A percentile compares a stretch with the other conserved stretches of the same genome.
These are phyloP conservation scores for Madurella mycetomatis DNA, from an alignment of 2,329 filamentous ascomycete genomes.

Conservation along the genomic window DNA sequence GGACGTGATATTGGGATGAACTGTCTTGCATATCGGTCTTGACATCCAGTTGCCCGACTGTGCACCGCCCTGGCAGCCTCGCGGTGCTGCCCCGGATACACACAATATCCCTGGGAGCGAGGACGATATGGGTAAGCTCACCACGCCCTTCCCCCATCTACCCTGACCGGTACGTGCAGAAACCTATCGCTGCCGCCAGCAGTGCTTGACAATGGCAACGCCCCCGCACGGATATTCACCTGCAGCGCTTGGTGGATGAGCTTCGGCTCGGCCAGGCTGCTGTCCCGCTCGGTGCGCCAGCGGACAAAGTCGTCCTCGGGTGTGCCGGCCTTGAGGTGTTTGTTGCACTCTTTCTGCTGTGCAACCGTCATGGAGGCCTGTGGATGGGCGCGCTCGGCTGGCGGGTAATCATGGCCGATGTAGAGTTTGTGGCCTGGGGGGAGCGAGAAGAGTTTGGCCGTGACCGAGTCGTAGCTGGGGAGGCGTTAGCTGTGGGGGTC, in stretches of 20 bases:
- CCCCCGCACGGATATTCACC: constrained; percentile 48
- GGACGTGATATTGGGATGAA: too few species aligned
- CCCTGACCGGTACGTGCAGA: constrained; percentile 18
- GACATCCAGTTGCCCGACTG: too few species aligned
- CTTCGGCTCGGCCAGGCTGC: constrained; percentile 39
- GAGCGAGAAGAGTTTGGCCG: constrained; percentile 39
- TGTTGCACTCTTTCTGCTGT: constrained; percentile 44
- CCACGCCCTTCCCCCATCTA: background rate
- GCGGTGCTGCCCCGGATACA: too few species aligned
- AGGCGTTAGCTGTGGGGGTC: background rate
- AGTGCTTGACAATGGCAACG: constrained; percentile 32
- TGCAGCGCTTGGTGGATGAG: constrained; percentile 49
- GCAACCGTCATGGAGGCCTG: constrained; percentile 41
- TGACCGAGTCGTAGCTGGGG: background rate
- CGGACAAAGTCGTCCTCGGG: constrained; percentile 41
- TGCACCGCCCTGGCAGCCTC: too few species aligned
- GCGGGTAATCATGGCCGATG: constrained; percentile 53
- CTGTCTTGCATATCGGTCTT: too few species aligned
- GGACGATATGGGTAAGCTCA: background rate
- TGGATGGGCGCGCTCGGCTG: constrained; percentile 29
- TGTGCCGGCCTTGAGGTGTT: constrained; percentile 42
- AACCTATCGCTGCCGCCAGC: constrained; percentile 9
- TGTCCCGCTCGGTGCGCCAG: constrained; percentile 42
- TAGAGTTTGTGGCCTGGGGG: constrained; percentile 44
- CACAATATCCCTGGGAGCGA: too few species aligned